Evolutionary conservation across 1,284 basidiomycete species (phyloP), one percentile per base, ranked within the genome.

Genomic region (Sphagnurus paluster): DNA sequence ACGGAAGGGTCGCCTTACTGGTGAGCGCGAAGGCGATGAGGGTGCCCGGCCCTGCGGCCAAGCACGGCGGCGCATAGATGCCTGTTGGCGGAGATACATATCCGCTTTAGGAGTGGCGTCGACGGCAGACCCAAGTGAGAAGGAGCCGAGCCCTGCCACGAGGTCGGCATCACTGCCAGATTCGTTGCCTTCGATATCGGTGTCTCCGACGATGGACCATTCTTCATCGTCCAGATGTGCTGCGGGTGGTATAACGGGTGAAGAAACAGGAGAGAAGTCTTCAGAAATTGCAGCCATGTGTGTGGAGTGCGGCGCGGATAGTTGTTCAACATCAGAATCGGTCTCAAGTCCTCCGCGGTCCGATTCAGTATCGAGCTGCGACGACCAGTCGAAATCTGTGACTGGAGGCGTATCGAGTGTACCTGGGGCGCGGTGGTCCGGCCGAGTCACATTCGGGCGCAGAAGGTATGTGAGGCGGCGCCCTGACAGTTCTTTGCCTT

Each of bases 381-480:
- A 73, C 40, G 79, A 77, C 32, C 74, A 74, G 49, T 83, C 78
- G 53, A 79, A 63, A 56, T 90, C 87, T 0, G 87, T 90, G 9
- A 73, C 64, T 5, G 89, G 86, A 10, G 88, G 89, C 2, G 88
- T 90, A 48, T 82, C 80, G 21, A 89, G 63, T 6, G 63, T 57
- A 2, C 62, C 56, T 13, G 64, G 55, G 3, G 72, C 72, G 32
- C 59, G 57, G 42, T 67, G 72, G 56, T 82, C 79, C 1, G 82
- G 82, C 16, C 79, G 79, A 29, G 75, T 76, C 44, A 82, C 74
- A 51, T 88, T 87, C 2, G 89, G 89, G 24, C 89, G 81, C 23
- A 91, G 74, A 42, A 91, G 77, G 61, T 88, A 83, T 2, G 88
- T 90, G 32, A 89, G 70, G 17, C 89, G 82, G 38, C 72, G 64